Evolutionary conservation across 495 filamentous ascomycete species (phyloP).

Genomic region (Lophiotrema nucula): DNA sequence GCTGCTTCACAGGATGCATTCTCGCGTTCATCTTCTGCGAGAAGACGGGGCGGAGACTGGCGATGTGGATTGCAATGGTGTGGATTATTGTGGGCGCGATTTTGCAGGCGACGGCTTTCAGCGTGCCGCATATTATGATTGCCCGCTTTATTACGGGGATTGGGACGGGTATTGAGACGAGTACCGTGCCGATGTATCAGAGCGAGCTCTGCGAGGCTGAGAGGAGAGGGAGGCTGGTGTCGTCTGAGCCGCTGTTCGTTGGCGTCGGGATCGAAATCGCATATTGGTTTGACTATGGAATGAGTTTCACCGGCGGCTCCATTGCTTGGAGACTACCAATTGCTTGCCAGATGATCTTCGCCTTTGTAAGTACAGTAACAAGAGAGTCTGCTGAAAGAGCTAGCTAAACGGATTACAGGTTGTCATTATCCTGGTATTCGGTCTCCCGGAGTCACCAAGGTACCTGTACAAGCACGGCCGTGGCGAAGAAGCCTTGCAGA

Average conservation of each 20-base stretch:
- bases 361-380: slow-evolving; percentile 22
- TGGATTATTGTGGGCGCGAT: slow-evolving; percentile 38
- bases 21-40: slow-evolving; percentile 37
- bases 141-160: slow-evolving; percentile 37
- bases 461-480: slow-evolving; percentile 45
- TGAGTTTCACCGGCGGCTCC: slow-evolving; percentile 33
- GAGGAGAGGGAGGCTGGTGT: slow-evolving; percentile 36
- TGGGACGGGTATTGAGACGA: slow-evolving; percentile 38
- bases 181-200: slow-evolving; percentile 39
- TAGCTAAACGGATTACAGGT: not conserved
- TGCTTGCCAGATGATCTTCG: slow-evolving; percentile 37
- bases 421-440: slow-evolving; percentile 40
- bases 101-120: slow-evolving; percentile 36
- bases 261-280: slow-evolving; percentile 39
- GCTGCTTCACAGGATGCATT: slow-evolving; percentile 39
- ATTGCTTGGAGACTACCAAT: slow-evolving; percentile 40
- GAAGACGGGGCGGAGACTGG: slow-evolving; percentile 34
- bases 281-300: slow-evolving; percentile 34
- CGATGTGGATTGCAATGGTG: slow-evolving; percentile 41
- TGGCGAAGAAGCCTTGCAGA: slow-evolving; percentile 48
- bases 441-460: slow-evolving; percentile 38
- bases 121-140: slow-evolving; percentile 34
- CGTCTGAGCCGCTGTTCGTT: slow-evolving; percentile 39
- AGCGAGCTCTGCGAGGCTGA: slow-evolving; percentile 37
- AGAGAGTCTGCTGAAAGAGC: not conserved